phyloP scores from a whole-genome alignment of 2,329 filamentous ascomycete species.

The Ophiosphaerella narmari region DNA sequence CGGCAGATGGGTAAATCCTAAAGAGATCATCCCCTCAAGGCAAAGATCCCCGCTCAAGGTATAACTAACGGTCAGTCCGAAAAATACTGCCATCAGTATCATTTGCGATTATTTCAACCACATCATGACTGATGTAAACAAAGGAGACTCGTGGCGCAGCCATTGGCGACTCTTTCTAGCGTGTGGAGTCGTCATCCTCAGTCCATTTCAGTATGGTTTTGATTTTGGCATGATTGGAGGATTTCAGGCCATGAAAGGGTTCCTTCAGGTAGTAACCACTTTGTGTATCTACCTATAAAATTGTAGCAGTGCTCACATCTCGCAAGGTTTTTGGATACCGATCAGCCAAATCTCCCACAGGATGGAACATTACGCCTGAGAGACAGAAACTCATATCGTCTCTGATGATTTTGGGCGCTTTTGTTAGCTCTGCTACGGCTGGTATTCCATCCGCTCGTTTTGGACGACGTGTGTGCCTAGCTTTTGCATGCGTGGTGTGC shows the following conservation, averaged over 20 bases:
- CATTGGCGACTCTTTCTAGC: slow-evolving; percentile 55
- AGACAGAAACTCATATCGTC: slow-evolving; percentile 54
- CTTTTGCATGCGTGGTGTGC: slow-evolving; percentile 56
- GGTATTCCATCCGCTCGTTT: slow-evolving; percentile 48
- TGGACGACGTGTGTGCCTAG: slow-evolving; percentile 53
- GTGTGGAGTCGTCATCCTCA: slow-evolving; percentile 54
- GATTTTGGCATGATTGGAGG: slow-evolving; percentile 59
- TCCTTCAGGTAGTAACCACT: slow-evolving; percentile 46
- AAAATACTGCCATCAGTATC: neutral
- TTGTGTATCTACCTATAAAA: too few species aligned
- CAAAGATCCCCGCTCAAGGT: slow-evolving; percentile 17
- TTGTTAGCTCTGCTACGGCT: slow-evolving; percentile 48
- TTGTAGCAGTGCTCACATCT: neutral
- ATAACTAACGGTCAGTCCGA: slow-evolving; percentile 22
- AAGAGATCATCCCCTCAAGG: slow-evolving; percentile 20
- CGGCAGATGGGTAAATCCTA: slow-evolving; percentile 37
- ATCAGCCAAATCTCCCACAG: slow-evolving; percentile 37
- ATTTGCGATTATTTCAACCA: neutral
- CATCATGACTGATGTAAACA: slow-evolving; percentile 7
- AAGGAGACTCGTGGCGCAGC: slow-evolving; percentile 36
- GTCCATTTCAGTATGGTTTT: slow-evolving; percentile 59
- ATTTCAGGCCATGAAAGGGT: slow-evolving; percentile 57
- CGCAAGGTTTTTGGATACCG: slow-evolving; percentile 37
- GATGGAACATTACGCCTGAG: slow-evolving; percentile 50
- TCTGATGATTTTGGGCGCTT: slow-evolving; percentile 54